Conservation (phyloP, 2,329 filamentous ascomycete species). For the Aspergillus glaucus region DNA sequence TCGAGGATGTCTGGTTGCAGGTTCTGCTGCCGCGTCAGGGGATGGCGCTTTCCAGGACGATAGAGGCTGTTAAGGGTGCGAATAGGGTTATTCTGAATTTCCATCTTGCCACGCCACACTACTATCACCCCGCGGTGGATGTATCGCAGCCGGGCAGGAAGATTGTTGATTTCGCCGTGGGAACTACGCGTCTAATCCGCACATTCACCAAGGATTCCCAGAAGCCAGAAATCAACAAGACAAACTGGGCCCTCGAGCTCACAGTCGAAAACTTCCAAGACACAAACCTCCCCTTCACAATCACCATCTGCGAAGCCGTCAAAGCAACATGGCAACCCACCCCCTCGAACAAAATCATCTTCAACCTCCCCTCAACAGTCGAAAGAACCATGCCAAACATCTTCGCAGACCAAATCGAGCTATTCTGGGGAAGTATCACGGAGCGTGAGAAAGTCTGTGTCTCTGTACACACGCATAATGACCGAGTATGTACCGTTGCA, state of each 20-base stretch:
- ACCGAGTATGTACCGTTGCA: constrained; percentile 84
- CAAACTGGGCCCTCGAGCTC: constrained; percentile 49
- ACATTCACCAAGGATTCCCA: constrained; percentile 72
- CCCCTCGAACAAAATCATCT: constrained; percentile 65
- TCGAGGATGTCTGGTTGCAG: constrained; percentile 85
- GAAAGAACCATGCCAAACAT: constrained; percentile 92
- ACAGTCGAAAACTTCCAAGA: constrained; percentile 70
- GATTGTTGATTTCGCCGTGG: constrained; percentile 68
- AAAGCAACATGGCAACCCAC: constrained; percentile 87
- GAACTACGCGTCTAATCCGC: constrained; percentile 78
- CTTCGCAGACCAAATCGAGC: constrained; percentile 94
- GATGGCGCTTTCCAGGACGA: constrained; percentile 82
- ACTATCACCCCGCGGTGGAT: constrained; percentile 88
- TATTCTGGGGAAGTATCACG: constrained; percentile 79
- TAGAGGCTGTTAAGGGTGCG: constrained; percentile 78
- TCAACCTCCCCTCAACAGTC: constrained; percentile 94
- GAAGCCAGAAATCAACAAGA: constrained; percentile 50
- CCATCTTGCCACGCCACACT: constrained; percentile 92
- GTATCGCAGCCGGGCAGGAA: constrained; percentile 75
- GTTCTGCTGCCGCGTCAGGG: constrained; percentile 87
- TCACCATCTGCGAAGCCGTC: constrained; percentile 83
- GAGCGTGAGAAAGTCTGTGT: constrained; percentile 84
- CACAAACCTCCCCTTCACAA: constrained; percentile 71
- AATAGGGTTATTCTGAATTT: constrained; percentile 95
- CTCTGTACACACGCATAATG: constrained; percentile 90